These are phyloP conservation scores for Fusarium sp. DNA, from an alignment of 2,329 filamentous ascomycete species.

Conservation along the genomic window DNA sequence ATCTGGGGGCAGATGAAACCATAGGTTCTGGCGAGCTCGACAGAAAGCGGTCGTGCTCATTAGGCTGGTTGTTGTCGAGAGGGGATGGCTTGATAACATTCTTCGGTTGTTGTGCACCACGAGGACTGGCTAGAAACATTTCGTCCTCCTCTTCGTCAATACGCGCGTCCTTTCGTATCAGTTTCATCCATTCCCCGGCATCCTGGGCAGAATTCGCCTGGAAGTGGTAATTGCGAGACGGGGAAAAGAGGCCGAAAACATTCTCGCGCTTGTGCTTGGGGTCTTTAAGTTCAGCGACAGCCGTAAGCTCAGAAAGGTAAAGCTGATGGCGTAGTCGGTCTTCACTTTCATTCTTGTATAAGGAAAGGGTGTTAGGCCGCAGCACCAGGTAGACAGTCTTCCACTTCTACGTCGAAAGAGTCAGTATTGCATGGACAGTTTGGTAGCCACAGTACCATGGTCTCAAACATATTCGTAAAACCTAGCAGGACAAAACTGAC, in stretches of 20 bases:
- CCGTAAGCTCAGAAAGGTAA: slow-evolving; percentile 87
- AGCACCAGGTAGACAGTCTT: slow-evolving; percentile 90
- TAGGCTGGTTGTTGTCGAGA: slow-evolving; percentile 39
- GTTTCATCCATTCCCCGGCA: slow-evolving; percentile 85
- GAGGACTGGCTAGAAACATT: slow-evolving; percentile 77
- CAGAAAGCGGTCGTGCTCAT: slow-evolving; percentile 56
- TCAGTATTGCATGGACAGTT: slow-evolving; percentile 34
- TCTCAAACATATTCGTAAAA: not conserved
- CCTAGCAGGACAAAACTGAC: slow-evolving; percentile 56
- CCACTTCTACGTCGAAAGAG: slow-evolving; percentile 74
- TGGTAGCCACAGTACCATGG: not conserved
- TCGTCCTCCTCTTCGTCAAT: slow-evolving; percentile 92
- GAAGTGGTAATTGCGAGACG: slow-evolving; percentile 90
- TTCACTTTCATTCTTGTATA: slow-evolving; percentile 93
- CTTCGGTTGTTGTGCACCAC: slow-evolving; percentile 60
- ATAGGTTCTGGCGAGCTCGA: slow-evolving; percentile 72
- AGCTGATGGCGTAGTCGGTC: slow-evolving; percentile 90
- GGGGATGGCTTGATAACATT: slow-evolving; percentile 34
- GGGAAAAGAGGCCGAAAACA: slow-evolving; percentile 92
- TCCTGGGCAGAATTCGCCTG: slow-evolving; percentile 79
- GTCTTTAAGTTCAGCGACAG: slow-evolving; percentile 88
- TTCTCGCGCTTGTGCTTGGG: slow-evolving; percentile 87
- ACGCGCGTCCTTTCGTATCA: slow-evolving; percentile 81
- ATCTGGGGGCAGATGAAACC: slow-evolving; percentile 50
- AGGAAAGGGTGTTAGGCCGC: slow-evolving; percentile 86